A percentile compares a stretch with the other conserved stretches of the same genome.
Evolutionary conservation across 225 moss, liverwort and hornwort species (phyloP).

Genomic region (Climacium dendroides): DNA sequence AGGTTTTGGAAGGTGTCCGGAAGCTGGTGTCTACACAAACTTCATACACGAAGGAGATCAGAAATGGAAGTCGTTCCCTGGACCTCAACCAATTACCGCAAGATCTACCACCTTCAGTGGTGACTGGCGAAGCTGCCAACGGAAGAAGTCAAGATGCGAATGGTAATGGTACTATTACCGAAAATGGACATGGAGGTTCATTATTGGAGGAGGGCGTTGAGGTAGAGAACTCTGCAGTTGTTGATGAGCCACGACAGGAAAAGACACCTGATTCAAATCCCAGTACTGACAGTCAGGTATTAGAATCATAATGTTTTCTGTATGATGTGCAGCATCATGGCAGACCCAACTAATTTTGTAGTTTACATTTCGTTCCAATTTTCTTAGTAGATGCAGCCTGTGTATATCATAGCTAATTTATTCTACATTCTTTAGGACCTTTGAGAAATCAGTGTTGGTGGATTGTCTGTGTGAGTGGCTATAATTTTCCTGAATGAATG

Average conservation of each 20-base stretch:
- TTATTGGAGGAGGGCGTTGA: conserved; percentile 18
- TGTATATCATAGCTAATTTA: conserved; percentile 6
- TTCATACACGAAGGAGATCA: conserved; percentile 52
- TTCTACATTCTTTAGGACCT: background rate
- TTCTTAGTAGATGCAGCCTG: background rate
- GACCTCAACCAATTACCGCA: conserved; percentile 15
- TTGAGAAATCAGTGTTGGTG: background rate
- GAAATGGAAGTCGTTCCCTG: conserved; percentile 19
- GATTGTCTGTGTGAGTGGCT: background rate
- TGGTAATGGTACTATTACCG: conserved; percentile 18
- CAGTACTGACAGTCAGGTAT: conserved; percentile 1
- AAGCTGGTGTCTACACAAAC: conserved; percentile 59
- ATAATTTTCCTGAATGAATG: background rate
- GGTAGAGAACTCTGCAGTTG: conserved; percentile 2
- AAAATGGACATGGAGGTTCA: conserved; percentile 26
- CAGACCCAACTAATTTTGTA: conserved; percentile 3
- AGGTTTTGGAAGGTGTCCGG: conserved; percentile 68
- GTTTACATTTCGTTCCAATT: background rate
- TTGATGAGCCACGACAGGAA: conserved; percentile 8
- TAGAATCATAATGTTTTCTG: conserved; percentile 18
- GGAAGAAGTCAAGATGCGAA: conserved; percentile 13
- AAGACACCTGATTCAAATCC: conserved; percentile 1
- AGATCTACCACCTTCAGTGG: conserved; percentile 1
- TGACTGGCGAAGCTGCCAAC: conserved; percentile 6
- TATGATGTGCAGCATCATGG: background rate